Evolutionary conservation across 164 flowering plant species (phyloP).

Genomic region (Tinospora cordifolia): DNA sequence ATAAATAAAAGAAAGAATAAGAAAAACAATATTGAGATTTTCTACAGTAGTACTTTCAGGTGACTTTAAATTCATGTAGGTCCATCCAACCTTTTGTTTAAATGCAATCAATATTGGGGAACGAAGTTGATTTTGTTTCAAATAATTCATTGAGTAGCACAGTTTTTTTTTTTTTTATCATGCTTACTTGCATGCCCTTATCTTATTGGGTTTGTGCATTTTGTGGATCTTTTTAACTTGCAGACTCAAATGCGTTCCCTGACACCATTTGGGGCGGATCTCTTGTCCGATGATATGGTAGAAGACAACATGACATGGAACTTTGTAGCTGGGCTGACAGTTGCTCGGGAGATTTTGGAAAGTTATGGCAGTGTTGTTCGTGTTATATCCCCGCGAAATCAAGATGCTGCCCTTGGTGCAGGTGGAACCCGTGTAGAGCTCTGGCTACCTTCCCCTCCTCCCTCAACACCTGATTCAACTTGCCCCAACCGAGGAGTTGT

Average conservation of each 20-base stretch:
- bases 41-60: too few relatives aligned
- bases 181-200: neutral
- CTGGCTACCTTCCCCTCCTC: slow-evolving; percentile 62
- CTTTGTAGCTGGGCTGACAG: slow-evolving; percentile 82
- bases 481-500: slow-evolving; percentile 11
- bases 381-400: slow-evolving; percentile 61
- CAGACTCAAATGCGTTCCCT: slow-evolving; percentile 95
- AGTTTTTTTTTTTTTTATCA: neutral
- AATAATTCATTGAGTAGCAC: too few relatives aligned
- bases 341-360: slow-evolving; percentile 90
- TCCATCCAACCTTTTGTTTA: too few relatives aligned
- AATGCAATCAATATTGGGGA: too few relatives aligned
- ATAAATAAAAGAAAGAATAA: too few relatives aligned
- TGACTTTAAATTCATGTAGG: too few relatives aligned
- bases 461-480: slow-evolving; percentile 23
- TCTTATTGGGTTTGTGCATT: neutral
- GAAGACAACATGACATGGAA: slow-evolving; percentile 98
- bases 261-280: slow-evolving; percentile 85
- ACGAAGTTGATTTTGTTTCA: too few relatives aligned
- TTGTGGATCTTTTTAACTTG: slow-evolving; percentile 15
- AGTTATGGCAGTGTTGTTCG: slow-evolving; percentile 85
- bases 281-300: slow-evolving; percentile 50
- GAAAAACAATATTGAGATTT: too few relatives aligned
- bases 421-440: slow-evolving; percentile 86
- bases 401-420: slow-evolving; percentile 57